phyloP scores from a whole-genome alignment of 331 rosid genomes.

The Arachis monticola region DNA sequence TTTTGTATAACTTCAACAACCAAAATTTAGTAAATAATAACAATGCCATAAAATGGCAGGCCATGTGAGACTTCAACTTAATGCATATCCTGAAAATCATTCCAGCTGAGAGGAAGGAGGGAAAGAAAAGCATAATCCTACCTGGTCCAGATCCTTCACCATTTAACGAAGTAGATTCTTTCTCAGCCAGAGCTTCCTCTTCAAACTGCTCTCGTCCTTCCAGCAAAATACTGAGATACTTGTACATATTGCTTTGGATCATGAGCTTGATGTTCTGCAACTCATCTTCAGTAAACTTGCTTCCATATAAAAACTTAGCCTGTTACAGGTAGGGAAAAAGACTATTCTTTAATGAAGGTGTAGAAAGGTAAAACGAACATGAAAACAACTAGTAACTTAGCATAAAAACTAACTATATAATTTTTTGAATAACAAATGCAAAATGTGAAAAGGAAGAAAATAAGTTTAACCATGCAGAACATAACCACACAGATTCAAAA shows the following conservation, averaged over 20 bases:
- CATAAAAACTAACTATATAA: constrained; percentile 8
- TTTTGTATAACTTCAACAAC: neutral
- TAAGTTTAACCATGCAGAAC: constrained; percentile 10
- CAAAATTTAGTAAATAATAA: constrained; percentile 30
- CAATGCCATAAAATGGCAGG: constrained; percentile 29
- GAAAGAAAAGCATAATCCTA: constrained; percentile 31
- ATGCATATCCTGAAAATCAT: constrained; percentile 1
- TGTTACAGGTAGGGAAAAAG: constrained; percentile 43
- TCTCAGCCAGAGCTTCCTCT: constrained; percentile 73
- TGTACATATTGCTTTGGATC: constrained; percentile 94
- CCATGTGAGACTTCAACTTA: constrained; percentile 22
- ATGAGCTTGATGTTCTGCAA: constrained; percentile 74
- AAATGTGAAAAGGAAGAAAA: constrained; percentile 15
- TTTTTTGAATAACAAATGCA: neutral
- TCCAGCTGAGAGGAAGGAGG: constrained; percentile 33
- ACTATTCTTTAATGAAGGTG: constrained; percentile 31
- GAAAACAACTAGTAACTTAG: constrained; percentile 14
- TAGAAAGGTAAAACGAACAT: constrained; percentile 10
- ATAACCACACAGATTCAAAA: constrained; percentile 4
- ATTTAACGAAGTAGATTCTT: constrained; percentile 39
- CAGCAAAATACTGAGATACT: constrained; percentile 82
- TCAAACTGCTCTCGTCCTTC: constrained; percentile 93
- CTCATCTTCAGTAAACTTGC: constrained; percentile 73
- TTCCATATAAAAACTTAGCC: constrained; percentile 82
- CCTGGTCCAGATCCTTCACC: constrained; percentile 57